Evolutionary conservation across 1,284 basidiomycete species (phyloP).

Genomic region (Sparassis latifolia): DNA sequence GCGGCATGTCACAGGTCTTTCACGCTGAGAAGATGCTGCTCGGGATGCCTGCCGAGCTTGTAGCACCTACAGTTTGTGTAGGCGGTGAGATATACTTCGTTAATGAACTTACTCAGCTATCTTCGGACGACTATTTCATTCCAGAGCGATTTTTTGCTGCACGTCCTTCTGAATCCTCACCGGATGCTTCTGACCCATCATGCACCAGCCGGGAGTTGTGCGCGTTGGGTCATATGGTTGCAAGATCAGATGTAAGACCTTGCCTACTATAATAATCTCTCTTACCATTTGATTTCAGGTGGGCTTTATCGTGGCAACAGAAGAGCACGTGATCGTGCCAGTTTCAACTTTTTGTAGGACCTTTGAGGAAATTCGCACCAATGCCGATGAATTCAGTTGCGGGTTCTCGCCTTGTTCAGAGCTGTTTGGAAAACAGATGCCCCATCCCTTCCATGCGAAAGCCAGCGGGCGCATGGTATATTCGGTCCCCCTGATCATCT

Average conservation of each 20-base stretch:
- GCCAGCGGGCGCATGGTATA: conserved; percentile 4
- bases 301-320: no score
- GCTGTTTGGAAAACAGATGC: conserved; percentile 1
- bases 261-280: no score
- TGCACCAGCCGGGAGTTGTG: no score
- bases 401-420: not conserved
- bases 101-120: conserved; percentile 15
- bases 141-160: not conserved
- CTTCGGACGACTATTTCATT: not conserved
- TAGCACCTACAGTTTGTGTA: conserved; percentile 13
- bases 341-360: no score
- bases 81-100: conserved; percentile 17
- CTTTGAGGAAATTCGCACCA: no score
- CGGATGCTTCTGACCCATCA: no score
- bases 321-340: no score
- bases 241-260: no score
- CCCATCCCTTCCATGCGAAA: not conserved
- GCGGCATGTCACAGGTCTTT: not conserved
- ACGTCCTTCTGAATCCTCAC: no score
- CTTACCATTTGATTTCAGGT: no score
- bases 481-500: conserved; percentile 7
- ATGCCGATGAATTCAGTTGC: not conserved
- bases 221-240: no score
- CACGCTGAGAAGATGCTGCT: conserved; percentile 6
- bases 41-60: conserved; percentile 4